phyloP scores from a whole-genome alignment of 257 asterid genomes.

The Paulownia fortunei region DNA sequence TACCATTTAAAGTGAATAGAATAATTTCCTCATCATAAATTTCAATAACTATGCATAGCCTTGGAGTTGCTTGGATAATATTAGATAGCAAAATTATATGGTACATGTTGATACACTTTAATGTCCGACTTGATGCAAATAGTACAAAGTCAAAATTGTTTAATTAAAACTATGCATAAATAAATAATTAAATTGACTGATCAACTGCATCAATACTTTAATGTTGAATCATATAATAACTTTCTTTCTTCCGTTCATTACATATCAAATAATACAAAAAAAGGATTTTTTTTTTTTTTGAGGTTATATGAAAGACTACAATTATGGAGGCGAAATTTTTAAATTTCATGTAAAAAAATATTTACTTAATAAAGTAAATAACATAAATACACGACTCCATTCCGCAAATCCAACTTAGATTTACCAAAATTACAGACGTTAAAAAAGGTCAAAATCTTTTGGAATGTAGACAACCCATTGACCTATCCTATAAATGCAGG shows the following conservation, averaged over 20 bases:
- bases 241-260: neutral
- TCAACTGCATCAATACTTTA: neutral
- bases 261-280: neutral
- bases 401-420: slow-evolving; percentile 2
- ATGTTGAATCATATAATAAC: slow-evolving; percentile 5
- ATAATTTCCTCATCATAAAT: no score
- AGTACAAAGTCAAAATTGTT: neutral
- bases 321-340: neutral
- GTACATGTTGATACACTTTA: no score
- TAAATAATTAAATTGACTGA: neutral
- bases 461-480: slow-evolving; percentile 8
- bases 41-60: no score
- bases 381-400: neutral
- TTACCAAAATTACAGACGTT: slow-evolving; percentile 18
- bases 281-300: neutral
- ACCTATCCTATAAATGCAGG: slow-evolving; percentile 22
- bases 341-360: neutral
- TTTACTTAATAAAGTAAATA: neutral
- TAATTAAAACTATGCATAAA: neutral
- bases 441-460: slow-evolving; percentile 8
- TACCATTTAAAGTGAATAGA: no score
- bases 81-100: neutral
- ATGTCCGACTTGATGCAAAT: neutral
- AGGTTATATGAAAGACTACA: no score
- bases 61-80: no score